Percentiles rank a stretch among this genome's conserved stretches.
These are phyloP conservation scores for Ciborinia camelliae DNA, from an alignment of 2,329 filamentous ascomycete species.

Conservation along the genomic window DNA sequence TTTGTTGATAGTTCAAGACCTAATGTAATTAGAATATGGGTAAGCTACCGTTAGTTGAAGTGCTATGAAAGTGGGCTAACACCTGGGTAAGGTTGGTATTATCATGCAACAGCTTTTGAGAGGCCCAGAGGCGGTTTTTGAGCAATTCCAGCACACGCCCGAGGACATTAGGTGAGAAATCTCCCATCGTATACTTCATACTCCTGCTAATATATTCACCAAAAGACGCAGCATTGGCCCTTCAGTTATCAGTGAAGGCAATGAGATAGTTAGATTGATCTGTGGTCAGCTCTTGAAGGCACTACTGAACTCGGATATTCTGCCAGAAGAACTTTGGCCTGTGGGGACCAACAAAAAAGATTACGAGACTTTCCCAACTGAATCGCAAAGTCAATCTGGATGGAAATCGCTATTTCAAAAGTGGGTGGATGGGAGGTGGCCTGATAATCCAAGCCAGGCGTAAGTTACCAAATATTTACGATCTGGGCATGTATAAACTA, in stretches of 20 bases:
- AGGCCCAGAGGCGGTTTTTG: constrained; percentile 23
- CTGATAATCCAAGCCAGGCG: background rate
- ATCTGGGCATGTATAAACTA: background rate
- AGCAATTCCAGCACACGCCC: constrained; percentile 23
- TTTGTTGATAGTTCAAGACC: constrained; percentile 25
- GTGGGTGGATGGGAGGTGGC: constrained; percentile 27
- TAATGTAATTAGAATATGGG: constrained; percentile 32
- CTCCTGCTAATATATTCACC: background rate
- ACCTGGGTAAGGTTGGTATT: constrained; percentile 28
- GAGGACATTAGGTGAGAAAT: constrained; percentile 29
- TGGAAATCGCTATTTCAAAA: constrained; percentile 30
- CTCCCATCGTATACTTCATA: constrained; percentile 1
- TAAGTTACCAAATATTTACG: background rate
- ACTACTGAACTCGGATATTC: constrained; percentile 21
- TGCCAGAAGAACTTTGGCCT: constrained; percentile 29
- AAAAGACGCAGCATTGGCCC: constrained; percentile 28
- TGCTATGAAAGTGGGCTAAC: constrained; percentile 7
- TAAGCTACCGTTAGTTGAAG: constrained; percentile 16
- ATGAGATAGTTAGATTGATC: constrained; percentile 32
- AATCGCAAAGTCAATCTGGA: constrained; percentile 19
- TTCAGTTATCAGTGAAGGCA: constrained; percentile 27
- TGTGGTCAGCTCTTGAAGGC: constrained; percentile 29
- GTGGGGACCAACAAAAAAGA: constrained; percentile 11
- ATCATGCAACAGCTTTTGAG: constrained; percentile 32
- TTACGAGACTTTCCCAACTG: constrained; percentile 29